phyloP scores from a whole-genome alignment of 129 eudicot species.

The Oenanthe sinensis region DNA sequence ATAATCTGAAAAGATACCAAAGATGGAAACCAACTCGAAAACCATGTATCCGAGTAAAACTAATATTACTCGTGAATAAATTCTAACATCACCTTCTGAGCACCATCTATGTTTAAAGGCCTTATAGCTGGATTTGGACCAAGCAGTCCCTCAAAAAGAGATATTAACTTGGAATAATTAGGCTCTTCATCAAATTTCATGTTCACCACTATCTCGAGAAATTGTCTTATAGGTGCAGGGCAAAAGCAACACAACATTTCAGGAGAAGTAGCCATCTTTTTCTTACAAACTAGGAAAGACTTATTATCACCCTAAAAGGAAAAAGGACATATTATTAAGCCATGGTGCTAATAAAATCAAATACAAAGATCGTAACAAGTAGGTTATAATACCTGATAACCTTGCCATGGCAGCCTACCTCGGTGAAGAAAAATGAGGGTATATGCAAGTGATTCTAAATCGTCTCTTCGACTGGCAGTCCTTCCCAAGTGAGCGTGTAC shows the following conservation, averaged over 20 bases:
- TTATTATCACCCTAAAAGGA: conserved; percentile 63
- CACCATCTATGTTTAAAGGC: conserved; percentile 80
- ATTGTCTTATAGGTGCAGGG: conserved; percentile 58
- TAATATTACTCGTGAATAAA: background rate
- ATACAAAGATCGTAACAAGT: background rate
- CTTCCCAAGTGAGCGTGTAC: conserved; percentile 89
- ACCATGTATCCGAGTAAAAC: background rate
- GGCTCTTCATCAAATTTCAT: conserved; percentile 92
- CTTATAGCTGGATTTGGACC: conserved; percentile 63
- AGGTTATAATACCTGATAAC: conserved; percentile 52
- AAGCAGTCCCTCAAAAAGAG: conserved; percentile 58
- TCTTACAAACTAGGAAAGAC: conserved; percentile 72
- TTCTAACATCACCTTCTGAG: conserved; percentile 60
- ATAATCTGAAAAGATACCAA: conserved; percentile 34
- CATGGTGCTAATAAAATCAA: background rate
- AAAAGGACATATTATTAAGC: background rate
- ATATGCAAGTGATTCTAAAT: conserved; percentile 82
- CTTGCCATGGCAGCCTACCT: conserved; percentile 93
- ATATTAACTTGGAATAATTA: conserved; percentile 67
- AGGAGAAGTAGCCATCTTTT: conserved; percentile 75
- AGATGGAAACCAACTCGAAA: background rate
- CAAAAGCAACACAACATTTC: conserved; percentile 54
- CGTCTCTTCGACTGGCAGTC: conserved; percentile 87
- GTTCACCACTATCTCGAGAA: conserved; percentile 63
- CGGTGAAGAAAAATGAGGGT: conserved; percentile 71